A percentile compares a stretch with the other conserved stretches of the same genome.
Conservation (phyloP, 352 stramenopile genomes). For the Pythium grandisporangium region DNA sequence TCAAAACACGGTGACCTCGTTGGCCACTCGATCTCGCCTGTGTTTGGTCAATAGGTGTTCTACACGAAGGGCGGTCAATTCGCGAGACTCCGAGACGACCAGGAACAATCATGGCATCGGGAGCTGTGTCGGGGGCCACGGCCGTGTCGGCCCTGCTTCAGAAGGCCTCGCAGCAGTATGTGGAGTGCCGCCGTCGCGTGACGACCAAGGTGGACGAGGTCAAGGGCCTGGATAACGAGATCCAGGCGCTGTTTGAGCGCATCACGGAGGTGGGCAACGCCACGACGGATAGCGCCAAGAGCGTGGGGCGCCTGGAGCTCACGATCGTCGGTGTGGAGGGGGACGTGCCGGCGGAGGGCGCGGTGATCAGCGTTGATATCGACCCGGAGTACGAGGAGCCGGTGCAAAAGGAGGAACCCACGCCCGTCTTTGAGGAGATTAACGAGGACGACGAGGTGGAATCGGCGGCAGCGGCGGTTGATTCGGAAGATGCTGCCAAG, state of each 20-base stretch:
- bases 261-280: slow-evolving; percentile 48
- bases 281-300: slow-evolving; percentile 31
- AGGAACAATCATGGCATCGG: slow-evolving; percentile 2
- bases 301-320: slow-evolving; percentile 62
- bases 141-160: slow-evolving; percentile 59
- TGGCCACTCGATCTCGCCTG: slow-evolving; percentile 4
- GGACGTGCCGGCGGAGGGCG: slow-evolving; percentile 34
- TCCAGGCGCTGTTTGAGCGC: slow-evolving; percentile 58
- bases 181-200: slow-evolving; percentile 70
- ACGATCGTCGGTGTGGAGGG: slow-evolving; percentile 47
- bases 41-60: neutral
- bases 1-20: neutral
- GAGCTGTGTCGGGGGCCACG: slow-evolving; percentile 11
- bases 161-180: slow-evolving; percentile 72
- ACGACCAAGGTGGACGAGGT: slow-evolving; percentile 74
- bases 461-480: slow-evolving; percentile 17
- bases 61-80: neutral
- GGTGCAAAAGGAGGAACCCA: slow-evolving; percentile 18
- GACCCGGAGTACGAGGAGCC: slow-evolving; percentile 73
- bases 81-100: slow-evolving; percentile 6
- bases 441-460: slow-evolving; percentile 31
- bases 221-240: slow-evolving; percentile 63
- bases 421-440: slow-evolving; percentile 40
- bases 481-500: slow-evolving; percentile 10
- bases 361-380: slow-evolving; percentile 54